Evolutionary conservation across 2,329 filamentous ascomycete genomes (phyloP), one percentile per base, ranked within the genome.

Genomic region (Aspergillus bombycis): DNA sequence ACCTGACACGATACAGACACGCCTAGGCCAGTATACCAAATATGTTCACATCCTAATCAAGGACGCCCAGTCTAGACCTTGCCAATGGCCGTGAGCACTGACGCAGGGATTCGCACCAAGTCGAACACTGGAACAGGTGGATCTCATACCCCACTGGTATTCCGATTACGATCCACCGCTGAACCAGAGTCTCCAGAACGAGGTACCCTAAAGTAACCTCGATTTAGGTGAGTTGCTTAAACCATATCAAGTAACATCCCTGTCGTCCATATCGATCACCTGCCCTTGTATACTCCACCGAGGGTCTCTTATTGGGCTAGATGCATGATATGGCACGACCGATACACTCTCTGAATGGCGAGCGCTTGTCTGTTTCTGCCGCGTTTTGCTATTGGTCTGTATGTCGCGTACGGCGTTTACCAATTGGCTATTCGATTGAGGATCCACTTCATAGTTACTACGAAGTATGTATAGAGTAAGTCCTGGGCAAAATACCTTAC

Each of bases 361-460:
- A 55, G 52, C 52, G 52, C 52, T 55, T 55, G n/a, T 34, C 21
- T 21, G 16, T 36, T 36, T 55, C n/a, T 54, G 46, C 46, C 46
- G 46, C 26, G 23, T 19, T 30, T 28, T 32, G 16, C 26, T n/a
- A 52, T 52, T 52, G 26, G 48, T 1, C 28, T 38, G 32, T 10
- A 10, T 38, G 52, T 55, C 52, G 52, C 36, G 32, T 55, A 55
- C 30, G 52, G 52, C 34, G 34, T 34, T 38, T 55, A 55, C 34
- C 34, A 32, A 55, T 55, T 55, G 52, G 52, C 21, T 21, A 55
- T 36, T 36, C 2, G 19, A n/a, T 30, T 14, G 30, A 16, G 32
- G 52, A 26, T 55, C 32, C 52, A 55, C 26, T 38, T 38, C 14
- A 38, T 38, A 38, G 12, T 36, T 36, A 14, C 36, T 38, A 38